Evolutionary conservation across 352 stramenopile genomes (phyloP).

Genomic region (Globisporangium abappressorium): DNA sequence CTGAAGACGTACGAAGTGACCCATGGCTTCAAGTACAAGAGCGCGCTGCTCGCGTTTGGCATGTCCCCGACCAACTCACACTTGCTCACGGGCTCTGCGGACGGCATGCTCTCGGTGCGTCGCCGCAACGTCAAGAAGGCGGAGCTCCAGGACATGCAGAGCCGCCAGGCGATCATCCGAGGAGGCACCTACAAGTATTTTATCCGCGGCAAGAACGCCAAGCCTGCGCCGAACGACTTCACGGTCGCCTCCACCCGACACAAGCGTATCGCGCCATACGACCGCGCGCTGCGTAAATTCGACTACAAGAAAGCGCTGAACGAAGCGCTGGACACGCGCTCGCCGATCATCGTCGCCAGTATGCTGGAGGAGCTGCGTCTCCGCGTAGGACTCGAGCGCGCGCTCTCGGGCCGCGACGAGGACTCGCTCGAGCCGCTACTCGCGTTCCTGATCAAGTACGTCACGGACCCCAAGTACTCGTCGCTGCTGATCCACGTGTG

Average conservation of each 20-base stretch:
- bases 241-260: constrained; percentile 80
- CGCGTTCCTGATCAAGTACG: constrained; percentile 94
- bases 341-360: constrained; percentile 89
- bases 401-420: constrained; percentile 91
- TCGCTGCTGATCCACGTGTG: constrained; percentile 91
- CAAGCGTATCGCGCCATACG: constrained; percentile 91
- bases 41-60: constrained; percentile 73
- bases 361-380: constrained; percentile 95
- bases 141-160: constrained; percentile 65
- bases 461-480: constrained; percentile 93
- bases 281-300: constrained; percentile 93
- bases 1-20: constrained; percentile 89
- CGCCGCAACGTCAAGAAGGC: constrained; percentile 67
- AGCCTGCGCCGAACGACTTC: constrained; percentile 70
- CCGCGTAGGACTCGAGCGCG: constrained; percentile 87
- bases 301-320: constrained; percentile 96
- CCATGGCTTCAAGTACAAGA: constrained; percentile 88
- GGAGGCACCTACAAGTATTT: constrained; percentile 90
- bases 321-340: constrained; percentile 89
- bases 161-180: constrained; percentile 67
- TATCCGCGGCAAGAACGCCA: constrained; percentile 83
- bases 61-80: constrained; percentile 86
- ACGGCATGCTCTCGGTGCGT: constrained; percentile 82
- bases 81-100: constrained; percentile 70
- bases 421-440: constrained; percentile 93